phyloP scores from a whole-genome alignment of 345 rosid genomes.

The Draba incana region DNA sequence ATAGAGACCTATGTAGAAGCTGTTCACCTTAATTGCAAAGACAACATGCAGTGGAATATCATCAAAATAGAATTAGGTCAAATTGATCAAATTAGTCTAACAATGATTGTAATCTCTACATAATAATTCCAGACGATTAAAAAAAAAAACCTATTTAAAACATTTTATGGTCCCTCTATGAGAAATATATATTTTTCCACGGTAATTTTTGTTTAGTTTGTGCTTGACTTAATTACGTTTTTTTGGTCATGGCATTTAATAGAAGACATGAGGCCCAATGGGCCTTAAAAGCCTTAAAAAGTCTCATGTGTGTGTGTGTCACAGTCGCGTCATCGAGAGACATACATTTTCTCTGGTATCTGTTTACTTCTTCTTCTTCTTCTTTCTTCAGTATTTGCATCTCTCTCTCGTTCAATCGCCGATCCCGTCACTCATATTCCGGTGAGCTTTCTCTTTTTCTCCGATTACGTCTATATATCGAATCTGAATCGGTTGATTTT shows the following conservation, averaged over 20 bases:
- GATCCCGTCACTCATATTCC: constrained; percentile 22
- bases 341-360: constrained; percentile 29
- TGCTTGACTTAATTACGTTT: neutral
- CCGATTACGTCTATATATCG: neutral
- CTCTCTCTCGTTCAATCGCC: neutral
- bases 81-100: no score
- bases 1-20: no score
- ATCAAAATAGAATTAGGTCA: no score
- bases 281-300: neutral
- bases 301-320: neutral
- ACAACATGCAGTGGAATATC: no score
- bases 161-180: no score
- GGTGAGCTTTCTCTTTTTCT: constrained; percentile 10
- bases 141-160: no score
- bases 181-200: no score
- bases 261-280: neutral
- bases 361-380: constrained; percentile 4
- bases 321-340: constrained; percentile 11
- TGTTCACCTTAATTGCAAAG: no score
- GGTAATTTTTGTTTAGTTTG: neutral
- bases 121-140: no score
- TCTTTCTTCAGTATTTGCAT: constrained; percentile 7
- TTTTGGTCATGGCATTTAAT: neutral
- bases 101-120: no score
- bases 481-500: neutral